Evolutionary conservation across 2,329 filamentous ascomycete species (phyloP).

Genomic region (Delphinella strobiligena): DNA sequence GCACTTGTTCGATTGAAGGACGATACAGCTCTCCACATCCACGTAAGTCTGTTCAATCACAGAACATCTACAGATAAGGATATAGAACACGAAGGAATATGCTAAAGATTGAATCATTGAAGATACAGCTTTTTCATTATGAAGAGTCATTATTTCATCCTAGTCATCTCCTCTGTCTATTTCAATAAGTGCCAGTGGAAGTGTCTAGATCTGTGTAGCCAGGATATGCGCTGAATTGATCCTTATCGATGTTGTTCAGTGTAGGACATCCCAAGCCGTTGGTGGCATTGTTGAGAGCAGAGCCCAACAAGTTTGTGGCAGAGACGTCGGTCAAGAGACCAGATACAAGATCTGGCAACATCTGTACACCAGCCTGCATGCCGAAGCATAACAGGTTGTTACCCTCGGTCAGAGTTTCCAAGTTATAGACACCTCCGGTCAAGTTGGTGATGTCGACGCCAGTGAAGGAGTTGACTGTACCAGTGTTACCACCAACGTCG

Average conservation of each 20-base stretch:
- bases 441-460: slow-evolving; percentile 23
- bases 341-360: slow-evolving; percentile 30
- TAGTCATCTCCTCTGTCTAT: not conserved
- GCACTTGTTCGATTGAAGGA: no score
- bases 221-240: slow-evolving; percentile 15
- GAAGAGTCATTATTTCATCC: not conserved
- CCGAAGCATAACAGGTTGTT: slow-evolving; percentile 37
- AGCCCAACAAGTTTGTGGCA: slow-evolving; percentile 21
- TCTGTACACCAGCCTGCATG: slow-evolving; percentile 27
- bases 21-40: no score
- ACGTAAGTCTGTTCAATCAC: no score
- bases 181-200: not conserved
- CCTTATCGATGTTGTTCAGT: slow-evolving; percentile 16
- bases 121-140: no score
- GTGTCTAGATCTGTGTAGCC: slow-evolving; percentile 12
- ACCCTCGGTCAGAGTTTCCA: slow-evolving; percentile 28
- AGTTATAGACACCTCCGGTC: slow-evolving; percentile 31
- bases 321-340: slow-evolving; percentile 24
- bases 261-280: slow-evolving; percentile 15
- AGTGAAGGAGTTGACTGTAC: slow-evolving; percentile 20
- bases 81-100: no score
- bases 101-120: no score
- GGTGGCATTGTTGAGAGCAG: slow-evolving; percentile 16
- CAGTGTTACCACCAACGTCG: slow-evolving; percentile 24
- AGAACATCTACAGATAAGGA: no score